A percentile compares a stretch with the other conserved stretches of the same genome.
These are phyloP conservation scores for Verticillium longisporum DNA, from an alignment of 2,329 filamentous ascomycete genomes.

Conservation along the genomic window DNA sequence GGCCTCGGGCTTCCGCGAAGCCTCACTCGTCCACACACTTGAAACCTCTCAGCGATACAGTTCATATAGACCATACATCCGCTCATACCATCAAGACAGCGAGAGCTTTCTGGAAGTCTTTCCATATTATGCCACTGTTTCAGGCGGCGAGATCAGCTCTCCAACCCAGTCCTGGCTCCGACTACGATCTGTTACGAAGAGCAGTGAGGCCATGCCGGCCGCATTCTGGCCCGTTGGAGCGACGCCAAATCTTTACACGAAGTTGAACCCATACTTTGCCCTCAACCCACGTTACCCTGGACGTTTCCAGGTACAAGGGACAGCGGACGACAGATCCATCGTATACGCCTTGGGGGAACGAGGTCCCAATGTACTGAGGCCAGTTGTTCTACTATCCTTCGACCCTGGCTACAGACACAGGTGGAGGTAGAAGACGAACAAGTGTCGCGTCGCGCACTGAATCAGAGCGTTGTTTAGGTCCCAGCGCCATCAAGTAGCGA, in stretches of 20 bases:
- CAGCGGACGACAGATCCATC: slow-evolving; percentile 39
- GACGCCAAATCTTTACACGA: background rate
- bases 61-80: slow-evolving; percentile 45
- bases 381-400: slow-evolving; percentile 34
- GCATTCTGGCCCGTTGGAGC: background rate
- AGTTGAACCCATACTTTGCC: slow-evolving; percentile 21
- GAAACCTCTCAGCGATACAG: slow-evolving; percentile 35
- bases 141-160: background rate
- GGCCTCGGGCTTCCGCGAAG: slow-evolving; percentile 7
- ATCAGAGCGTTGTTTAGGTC: too few species aligned
- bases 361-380: slow-evolving; percentile 15
- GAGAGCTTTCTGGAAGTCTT: slow-evolving; percentile 50
- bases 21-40: slow-evolving; percentile 41
- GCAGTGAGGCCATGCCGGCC: background rate
- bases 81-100: slow-evolving; percentile 46
- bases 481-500: too few species aligned
- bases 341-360: slow-evolving; percentile 31
- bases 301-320: slow-evolving; percentile 25
- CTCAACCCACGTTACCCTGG: slow-evolving; percentile 30
- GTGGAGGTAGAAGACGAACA: too few species aligned
- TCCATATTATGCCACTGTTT: background rate
- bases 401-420: slow-evolving; percentile 25
- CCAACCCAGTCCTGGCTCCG: background rate
- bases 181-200: background rate
- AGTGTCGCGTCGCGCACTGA: too few species aligned